Evolutionary conservation across 2,329 filamentous ascomycete species (phyloP), one percentile per base, ranked within the genome.

Genomic region (Fusarium sp.): DNA sequence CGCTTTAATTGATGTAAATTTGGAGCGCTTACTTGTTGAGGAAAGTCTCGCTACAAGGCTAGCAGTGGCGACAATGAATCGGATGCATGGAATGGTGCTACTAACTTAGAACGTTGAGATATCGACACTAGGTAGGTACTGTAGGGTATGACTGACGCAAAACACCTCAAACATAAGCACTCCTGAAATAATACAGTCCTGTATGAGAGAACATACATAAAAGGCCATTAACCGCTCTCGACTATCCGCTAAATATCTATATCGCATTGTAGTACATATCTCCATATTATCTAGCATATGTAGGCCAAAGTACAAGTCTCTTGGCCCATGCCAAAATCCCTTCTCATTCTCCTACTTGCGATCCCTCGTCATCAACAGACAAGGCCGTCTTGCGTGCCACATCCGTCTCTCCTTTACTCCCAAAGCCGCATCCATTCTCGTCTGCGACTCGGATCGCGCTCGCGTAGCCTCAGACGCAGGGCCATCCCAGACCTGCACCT

Each of bases 341-440:
- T 39, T 45, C 63, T 63, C 47, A 10, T 68, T 35, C 27, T 30
- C 53, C 48, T 55, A 74, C 39, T 71, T 71, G 40, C 73, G 67
- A 75, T 90, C 87, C 58, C 77, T 77, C 22, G 88, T 88, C 62
- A 81, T 78, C 69, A 91, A 75, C 49, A 84, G 73, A 68, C 83
- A 89, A 46, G 86, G 83, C 71, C 85, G 82, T 69, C 88, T 82
- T 27, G 85, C 84, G 77, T 90, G 87, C 88, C 89, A 91, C 33
- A 90, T 86, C 65, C 87, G 81, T 73, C 88, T 83, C 77, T 90
- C 86, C 75, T 83, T 85, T 10, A 82, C 82, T 3, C 87, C 88
- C 23, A 90, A 77, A 65, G 87, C 80, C 3, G 85, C 82, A 73
- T 90, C 87, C 79, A 87, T 80, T 77, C 88, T 82, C 50, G 79